These are phyloP conservation scores for Xerocomus spinulosus DNA, from an alignment of 768 basidiomycete genomes.

Conservation along the genomic window DNA sequence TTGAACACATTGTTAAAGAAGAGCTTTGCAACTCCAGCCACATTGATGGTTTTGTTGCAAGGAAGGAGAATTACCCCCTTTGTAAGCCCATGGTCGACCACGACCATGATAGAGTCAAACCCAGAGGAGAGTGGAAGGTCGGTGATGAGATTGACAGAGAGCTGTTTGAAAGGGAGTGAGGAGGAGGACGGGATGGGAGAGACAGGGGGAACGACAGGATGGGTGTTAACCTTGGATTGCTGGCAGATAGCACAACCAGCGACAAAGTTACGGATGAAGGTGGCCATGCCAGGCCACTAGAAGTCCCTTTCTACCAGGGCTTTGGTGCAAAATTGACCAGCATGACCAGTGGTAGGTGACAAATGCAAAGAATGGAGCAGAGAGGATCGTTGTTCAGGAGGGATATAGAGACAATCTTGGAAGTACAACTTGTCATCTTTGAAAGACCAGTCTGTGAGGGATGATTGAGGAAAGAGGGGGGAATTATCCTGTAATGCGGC, in stretches of 20 bases:
- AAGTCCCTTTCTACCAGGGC: not conserved
- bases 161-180: not conserved
- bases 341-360: not conserved
- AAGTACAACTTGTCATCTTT: too few species aligned
- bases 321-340: not conserved
- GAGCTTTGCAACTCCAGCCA: not conserved
- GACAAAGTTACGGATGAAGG: not conserved
- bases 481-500: not conserved
- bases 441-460: not conserved
- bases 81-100: not conserved
- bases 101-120: not conserved
- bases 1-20: not conserved
- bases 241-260: not conserved
- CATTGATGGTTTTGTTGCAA: not conserved
- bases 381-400: not conserved
- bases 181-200: not conserved
- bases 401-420: too few species aligned
- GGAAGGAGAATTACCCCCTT: not conserved
- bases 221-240: not conserved
- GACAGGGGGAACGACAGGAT: not conserved
- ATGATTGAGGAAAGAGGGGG: not conserved
- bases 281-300: not conserved
- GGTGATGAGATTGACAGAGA: not conserved
- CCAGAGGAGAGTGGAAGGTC: not conserved
- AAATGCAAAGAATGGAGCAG: not conserved